A percentile compares a stretch with the other conserved stretches of the same genome.
These are phyloP conservation scores for Umbelopsis isabellina DNA, from an alignment of 192 early-diverging fungal species.

Conservation along the genomic window DNA sequence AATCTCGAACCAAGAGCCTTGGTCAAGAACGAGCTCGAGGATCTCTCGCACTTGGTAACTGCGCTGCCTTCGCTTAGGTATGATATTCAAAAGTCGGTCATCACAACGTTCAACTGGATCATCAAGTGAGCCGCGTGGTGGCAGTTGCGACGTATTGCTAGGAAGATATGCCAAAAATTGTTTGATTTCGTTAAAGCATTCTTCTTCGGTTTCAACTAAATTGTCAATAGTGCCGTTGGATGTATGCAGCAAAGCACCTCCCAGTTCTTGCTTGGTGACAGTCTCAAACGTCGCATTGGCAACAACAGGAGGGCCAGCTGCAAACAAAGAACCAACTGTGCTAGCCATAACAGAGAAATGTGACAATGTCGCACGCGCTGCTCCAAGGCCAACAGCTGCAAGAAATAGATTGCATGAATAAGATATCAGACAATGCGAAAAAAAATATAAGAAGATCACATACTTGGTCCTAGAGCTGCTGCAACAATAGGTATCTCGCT, in stretches of 20 bases:
- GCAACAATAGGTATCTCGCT: conserved; percentile 41
- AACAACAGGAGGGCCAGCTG: conserved; percentile 41
- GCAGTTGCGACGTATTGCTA: conserved; percentile 23
- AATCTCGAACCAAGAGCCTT: conserved; percentile 41
- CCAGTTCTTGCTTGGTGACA: conserved; percentile 36
- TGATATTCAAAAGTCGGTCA: conserved; percentile 26
- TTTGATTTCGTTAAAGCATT: conserved; percentile 37
- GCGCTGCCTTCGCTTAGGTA: conserved; percentile 34
- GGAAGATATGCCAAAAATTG: conserved; percentile 34
- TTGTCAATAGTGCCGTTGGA: conserved; percentile 44
- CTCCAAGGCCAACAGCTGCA: conserved; percentile 40
- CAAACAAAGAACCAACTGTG: conserved; percentile 37
- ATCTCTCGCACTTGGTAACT: conserved; percentile 41
- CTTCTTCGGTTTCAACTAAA: conserved; percentile 27
- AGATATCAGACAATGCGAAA: neutral
- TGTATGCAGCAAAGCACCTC: conserved; percentile 38
- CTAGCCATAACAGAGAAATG: conserved; percentile 37
- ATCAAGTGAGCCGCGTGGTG: conserved; percentile 5
- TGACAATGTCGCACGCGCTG: conserved; percentile 39
- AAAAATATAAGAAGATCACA: neutral
- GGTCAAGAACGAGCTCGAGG: conserved; percentile 30
- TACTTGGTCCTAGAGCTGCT: conserved; percentile 40
- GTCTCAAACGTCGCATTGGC: conserved; percentile 37
- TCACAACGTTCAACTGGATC: conserved; percentile 30
- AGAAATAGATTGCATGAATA: neutral